Evolutionary conservation across 805 yeast genomes (phyloP).

Genomic region (Sugiyamaella mastotermitis): DNA sequence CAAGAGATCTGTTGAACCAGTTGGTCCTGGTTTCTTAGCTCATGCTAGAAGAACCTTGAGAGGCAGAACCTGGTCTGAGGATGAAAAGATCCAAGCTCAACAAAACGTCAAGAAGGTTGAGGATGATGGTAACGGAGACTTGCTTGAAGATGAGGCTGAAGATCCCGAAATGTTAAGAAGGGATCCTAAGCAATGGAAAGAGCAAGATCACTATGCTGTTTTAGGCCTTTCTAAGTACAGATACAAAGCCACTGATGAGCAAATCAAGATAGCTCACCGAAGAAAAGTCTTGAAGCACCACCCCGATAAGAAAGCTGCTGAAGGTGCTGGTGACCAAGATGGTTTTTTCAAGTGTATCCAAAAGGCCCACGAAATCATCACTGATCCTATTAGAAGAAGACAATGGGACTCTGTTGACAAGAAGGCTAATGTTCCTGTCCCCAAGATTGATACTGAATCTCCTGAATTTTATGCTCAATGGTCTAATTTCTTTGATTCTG

Average conservation of each 20-base stretch:
- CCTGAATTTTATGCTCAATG: slow-evolving; percentile 89
- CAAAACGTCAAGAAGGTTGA: slow-evolving; percentile 71
- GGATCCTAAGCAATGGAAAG: slow-evolving; percentile 98
- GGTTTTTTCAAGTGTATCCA: slow-evolving; percentile 97
- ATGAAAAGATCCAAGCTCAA: slow-evolving; percentile 88
- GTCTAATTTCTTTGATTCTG: slow-evolving; percentile 87
- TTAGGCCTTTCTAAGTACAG: slow-evolving; percentile 89
- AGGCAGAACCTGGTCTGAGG: slow-evolving; percentile 99
- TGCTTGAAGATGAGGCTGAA: slow-evolving; percentile 57
- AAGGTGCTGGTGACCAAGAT: slow-evolving; percentile 77
- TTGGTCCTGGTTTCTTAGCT: slow-evolving; percentile 90
- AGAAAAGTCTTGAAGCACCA: slow-evolving; percentile 94
- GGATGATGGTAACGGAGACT: slow-evolving; percentile 44
- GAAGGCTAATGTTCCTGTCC: slow-evolving; percentile 78
- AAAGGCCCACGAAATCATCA: slow-evolving; percentile 86
- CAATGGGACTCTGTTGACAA: slow-evolving; percentile 95
- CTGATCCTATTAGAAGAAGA: slow-evolving; percentile 79
- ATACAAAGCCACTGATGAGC: slow-evolving; percentile 86
- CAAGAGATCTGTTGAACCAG: slow-evolving; percentile 82
- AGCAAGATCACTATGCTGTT: slow-evolving; percentile 93
- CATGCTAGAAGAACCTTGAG: slow-evolving; percentile 94
- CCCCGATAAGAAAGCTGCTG: slow-evolving; percentile 95
- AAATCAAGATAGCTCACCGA: slow-evolving; percentile 94
- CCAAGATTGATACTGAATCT: slow-evolving; percentile 43
- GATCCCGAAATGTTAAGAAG: slow-evolving; percentile 74